A percentile compares a stretch with the other conserved stretches of the same genome.
Evolutionary conservation across 495 filamentous ascomycete genomes (phyloP).

Genomic region (Usnea hakonensis): DNA sequence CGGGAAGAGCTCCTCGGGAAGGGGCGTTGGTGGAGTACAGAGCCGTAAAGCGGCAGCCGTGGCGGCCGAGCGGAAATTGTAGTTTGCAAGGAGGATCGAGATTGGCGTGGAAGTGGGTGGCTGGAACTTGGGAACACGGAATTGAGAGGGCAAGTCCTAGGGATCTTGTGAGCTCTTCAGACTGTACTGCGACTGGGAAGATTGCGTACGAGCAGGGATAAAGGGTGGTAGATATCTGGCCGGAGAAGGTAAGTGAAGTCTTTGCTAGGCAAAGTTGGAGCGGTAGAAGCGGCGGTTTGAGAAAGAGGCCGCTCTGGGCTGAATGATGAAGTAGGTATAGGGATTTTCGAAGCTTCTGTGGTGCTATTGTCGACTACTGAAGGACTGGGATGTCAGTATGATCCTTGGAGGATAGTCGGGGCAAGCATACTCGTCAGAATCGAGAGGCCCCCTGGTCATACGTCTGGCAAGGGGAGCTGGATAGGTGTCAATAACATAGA

Average conservation of each 20-base stretch:
- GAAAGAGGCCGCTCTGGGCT: conserved; percentile 28
- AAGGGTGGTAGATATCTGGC: conserved; percentile 65
- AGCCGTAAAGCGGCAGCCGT: conserved; percentile 65
- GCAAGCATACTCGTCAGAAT: conserved; percentile 41
- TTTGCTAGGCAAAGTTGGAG: conserved; percentile 38
- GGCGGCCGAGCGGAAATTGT: conserved; percentile 66
- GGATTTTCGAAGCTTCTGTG: conserved; percentile 7
- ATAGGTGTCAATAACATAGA: conserved; percentile 19
- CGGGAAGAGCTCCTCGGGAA: conserved; percentile 61
- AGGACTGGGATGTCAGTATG: conserved; percentile 23
- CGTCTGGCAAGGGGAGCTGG: conserved; percentile 43
- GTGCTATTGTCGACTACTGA: conserved; percentile 10
- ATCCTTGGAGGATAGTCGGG: not conserved
- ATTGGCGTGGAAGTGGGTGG: conserved; percentile 45
- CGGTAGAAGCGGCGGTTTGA: conserved; percentile 20
- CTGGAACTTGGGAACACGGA: conserved; percentile 40
- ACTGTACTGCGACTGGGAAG: not conserved
- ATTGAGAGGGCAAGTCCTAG: conserved; percentile 45
- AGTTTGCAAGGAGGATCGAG: conserved; percentile 44
- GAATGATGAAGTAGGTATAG: conserved; percentile 15
- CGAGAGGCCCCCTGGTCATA: conserved; percentile 46
- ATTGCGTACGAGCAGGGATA: conserved; percentile 4
- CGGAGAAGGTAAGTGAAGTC: conserved; percentile 74
- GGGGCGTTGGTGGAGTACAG: conserved; percentile 43
- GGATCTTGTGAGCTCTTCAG: conserved; percentile 17